Evolutionary conservation across 2,329 filamentous ascomycete genomes (phyloP).

Genomic region (Fusarium keratoplasticum): DNA sequence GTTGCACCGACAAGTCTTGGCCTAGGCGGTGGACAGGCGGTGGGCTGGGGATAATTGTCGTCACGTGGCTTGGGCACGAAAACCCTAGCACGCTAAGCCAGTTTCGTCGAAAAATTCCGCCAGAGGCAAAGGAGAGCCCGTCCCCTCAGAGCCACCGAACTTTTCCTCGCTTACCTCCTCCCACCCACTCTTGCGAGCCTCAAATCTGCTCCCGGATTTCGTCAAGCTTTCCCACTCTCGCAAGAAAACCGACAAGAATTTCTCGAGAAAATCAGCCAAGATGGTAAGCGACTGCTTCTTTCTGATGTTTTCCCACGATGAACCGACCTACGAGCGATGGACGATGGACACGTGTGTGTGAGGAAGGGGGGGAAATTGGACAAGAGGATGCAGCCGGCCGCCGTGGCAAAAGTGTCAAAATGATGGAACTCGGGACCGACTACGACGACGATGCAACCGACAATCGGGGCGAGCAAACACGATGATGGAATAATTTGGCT

Average conservation of each 20-base stretch:
- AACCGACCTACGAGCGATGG: constrained; percentile 35
- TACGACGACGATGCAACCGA: constrained; percentile 16
- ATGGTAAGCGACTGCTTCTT: constrained; percentile 69
- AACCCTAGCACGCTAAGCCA: constrained; percentile 55
- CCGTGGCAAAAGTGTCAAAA: constrained; percentile 32
- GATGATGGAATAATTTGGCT: constrained; percentile 54
- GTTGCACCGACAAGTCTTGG: constrained; percentile 32
- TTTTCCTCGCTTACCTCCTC: constrained; percentile 62
- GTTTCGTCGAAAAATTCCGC: constrained; percentile 53
- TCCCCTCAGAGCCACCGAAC: constrained; percentile 56
- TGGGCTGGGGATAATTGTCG: not conserved
- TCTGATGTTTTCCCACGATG: constrained; percentile 31
- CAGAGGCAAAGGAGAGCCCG: constrained; percentile 49
- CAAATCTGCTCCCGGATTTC: constrained; percentile 69
- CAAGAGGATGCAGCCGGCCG: constrained; percentile 17
- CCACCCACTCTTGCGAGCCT: constrained; percentile 61
- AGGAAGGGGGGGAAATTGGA: constrained; percentile 35
- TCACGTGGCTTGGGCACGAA: constrained; percentile 54
- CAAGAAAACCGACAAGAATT: constrained; percentile 56
- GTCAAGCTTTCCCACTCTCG: constrained; percentile 62
- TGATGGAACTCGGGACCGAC: constrained; percentile 31
- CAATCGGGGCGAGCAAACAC: constrained; percentile 21
- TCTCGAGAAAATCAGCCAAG: constrained; percentile 68
- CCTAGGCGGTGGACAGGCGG: not conserved
- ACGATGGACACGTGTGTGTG: constrained; percentile 32